Evolutionary conservation across 2,329 filamentous ascomycete species (phyloP).

Genomic region (Nemania sp.): DNA sequence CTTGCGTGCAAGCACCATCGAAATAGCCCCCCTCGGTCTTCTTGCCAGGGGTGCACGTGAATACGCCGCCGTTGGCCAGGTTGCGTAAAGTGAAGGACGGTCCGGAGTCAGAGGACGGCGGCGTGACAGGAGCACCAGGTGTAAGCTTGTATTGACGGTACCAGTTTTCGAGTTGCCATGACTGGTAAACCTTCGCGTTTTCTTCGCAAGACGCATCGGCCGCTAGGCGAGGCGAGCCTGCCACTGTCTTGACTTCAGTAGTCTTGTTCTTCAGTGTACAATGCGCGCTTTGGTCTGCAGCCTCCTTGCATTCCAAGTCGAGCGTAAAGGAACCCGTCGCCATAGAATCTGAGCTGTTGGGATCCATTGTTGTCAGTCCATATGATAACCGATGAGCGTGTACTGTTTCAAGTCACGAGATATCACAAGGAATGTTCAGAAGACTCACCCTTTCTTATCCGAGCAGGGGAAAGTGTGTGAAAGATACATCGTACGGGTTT

Average conservation of each 20-base stretch:
- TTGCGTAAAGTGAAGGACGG: conserved; percentile 41
- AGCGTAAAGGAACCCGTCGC: conserved; percentile 39
- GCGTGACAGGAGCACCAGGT: conserved; percentile 30
- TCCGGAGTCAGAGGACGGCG: conserved; percentile 35
- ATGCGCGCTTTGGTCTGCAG: conserved; percentile 29
- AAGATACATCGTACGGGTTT: conserved; percentile 40
- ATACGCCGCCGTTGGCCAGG: conserved; percentile 35
- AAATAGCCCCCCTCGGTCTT: conserved; percentile 30
- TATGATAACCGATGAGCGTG: neutral
- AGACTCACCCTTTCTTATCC: conserved; percentile 35
- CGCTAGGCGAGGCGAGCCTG: conserved; percentile 17
- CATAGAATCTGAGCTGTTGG: conserved; percentile 34
- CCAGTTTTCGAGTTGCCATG: conserved; percentile 43
- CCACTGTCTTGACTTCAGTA: conserved; percentile 31
- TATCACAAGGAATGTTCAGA: neutral
- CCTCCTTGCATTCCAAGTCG: conserved; percentile 38
- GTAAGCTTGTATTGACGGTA: conserved; percentile 35
- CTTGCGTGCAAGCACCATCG: conserved; percentile 35
- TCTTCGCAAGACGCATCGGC: conserved; percentile 33
- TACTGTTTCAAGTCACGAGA: neutral
- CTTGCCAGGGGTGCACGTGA: conserved; percentile 34
- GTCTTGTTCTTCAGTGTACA: conserved; percentile 33
- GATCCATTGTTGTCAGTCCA: neutral
- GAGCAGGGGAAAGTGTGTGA: conserved; percentile 44
- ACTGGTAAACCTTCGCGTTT: conserved; percentile 37